A percentile compares a stretch with the other conserved stretches of the same genome.
These are phyloP conservation scores for Chamaecrista fasciculata DNA, from an alignment of 306 rosid species.

Conservation along the genomic window DNA sequence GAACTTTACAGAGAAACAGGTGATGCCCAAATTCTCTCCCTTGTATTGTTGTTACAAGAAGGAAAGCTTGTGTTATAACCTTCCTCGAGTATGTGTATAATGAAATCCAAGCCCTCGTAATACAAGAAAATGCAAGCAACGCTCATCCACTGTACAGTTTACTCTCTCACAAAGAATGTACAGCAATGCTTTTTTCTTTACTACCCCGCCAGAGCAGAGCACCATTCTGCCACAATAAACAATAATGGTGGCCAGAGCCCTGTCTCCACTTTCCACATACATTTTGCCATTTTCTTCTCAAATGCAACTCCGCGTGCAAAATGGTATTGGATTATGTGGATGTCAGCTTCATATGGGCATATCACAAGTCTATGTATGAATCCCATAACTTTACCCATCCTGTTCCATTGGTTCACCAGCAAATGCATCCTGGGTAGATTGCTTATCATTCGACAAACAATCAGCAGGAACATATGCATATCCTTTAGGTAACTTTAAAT, in stretches of 20 bases:
- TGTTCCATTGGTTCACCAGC: constrained; percentile 51
- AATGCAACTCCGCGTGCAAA: constrained; percentile 25
- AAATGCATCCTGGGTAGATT: constrained; percentile 55
- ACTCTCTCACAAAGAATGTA: constrained; percentile 60
- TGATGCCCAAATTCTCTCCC: constrained; percentile 37
- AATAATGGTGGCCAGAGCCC: constrained; percentile 32
- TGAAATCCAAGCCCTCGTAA: constrained; percentile 42
- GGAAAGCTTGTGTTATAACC: constrained; percentile 33
- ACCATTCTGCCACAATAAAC: constrained; percentile 31
- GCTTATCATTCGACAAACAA: constrained; percentile 77
- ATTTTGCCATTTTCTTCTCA: constrained; percentile 25
- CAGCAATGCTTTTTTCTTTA: constrained; percentile 37
- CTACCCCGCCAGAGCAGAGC: constrained; percentile 38
- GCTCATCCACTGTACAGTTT: constrained; percentile 75
- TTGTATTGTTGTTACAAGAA: constrained; percentile 49
- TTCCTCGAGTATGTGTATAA: constrained; percentile 23
- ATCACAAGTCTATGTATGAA: constrained; percentile 30
- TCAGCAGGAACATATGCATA: constrained; percentile 98
- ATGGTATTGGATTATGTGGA: constrained; percentile 27
- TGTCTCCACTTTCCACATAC: constrained; percentile 32
- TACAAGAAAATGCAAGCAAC: constrained; percentile 52
- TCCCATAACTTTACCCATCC: constrained; percentile 50
- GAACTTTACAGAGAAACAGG: constrained; percentile 54
- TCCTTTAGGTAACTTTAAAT: constrained; percentile 83
- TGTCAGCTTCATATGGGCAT: constrained; percentile 32